Base-by-base conservation (phyloP, 345 rosid species). In the Cardamine chenopodiifolia region DNA sequence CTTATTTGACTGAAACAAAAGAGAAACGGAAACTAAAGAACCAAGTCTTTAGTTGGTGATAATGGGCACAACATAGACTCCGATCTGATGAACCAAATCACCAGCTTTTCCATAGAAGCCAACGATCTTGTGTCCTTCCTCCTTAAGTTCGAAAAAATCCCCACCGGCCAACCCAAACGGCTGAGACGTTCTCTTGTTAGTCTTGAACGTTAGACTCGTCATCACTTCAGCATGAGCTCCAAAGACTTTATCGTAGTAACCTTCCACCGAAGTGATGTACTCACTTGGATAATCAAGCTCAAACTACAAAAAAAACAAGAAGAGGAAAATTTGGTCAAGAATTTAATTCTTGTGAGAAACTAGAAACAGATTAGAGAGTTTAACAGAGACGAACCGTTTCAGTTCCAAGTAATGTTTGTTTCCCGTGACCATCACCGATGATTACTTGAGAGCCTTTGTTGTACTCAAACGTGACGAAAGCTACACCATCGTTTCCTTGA, bases 51-150 rank as follows among this genome's bases (percentile, higher is more conserved):
- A 37, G 26, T 7, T 17, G 39, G 68, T 28, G 18, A 28, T 0
- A 53, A 68, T 52, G 9, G 76, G 76, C 31, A 7, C 22, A 6
- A 62, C 50, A 57, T 75, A 22, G 25, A 75, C 73, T 59, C 73
- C 68, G 0, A 75, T 58, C 8, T 68, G 68, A 61, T 76, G 69
- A 69, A 68, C 10, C 15, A 9, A 2, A 48, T 62, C 48, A 61
- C 66, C 44, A 61, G 70, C 62, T 54, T 42, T 68, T 5, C 58
- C 79, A 69, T 69, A 70, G 40, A 69, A 69, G 15, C 79, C 74
- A 23, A 76, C 58, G 15, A 76, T 76, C 56, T 69, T 53, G 62
- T 45, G 5, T 49, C 69, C 49, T 12, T 61, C 54, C 10, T 68
- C 49, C 48, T 68, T 42, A 8, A 63, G 62, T n/a, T 42, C 37